Evolutionary conservation across 768 basidiomycete species (phyloP), one percentile per base, ranked within the genome.

Genomic region (Mycena kentingensis): DNA sequence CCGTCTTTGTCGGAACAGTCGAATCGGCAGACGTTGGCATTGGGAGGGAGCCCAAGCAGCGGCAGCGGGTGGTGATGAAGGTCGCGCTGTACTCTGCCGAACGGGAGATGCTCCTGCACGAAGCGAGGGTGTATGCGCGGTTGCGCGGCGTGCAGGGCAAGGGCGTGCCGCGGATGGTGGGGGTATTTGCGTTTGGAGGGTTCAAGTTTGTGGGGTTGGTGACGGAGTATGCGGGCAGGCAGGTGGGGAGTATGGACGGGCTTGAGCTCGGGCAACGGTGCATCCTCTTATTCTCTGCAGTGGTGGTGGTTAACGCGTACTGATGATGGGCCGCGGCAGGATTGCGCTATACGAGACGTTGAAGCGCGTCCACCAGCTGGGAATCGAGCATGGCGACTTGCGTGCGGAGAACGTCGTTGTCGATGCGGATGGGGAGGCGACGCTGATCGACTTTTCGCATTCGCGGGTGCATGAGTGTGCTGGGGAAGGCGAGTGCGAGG

Each of bases 401-500:
- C 48, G 48, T 2, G 37, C 48, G 19, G 54, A 55, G 4, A 49
- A 55, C 21, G 19, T 55, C 29, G 54, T 54, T 18, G 53, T 54
- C 11, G 35, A 46, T 18, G 43, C 24, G 16, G 28, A 22, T 4
- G 49, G 44, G 15, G 31, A 31, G 22, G 29, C 54, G 22, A 31
- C 42, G 2, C 28, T 55, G 35, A 50, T 55, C 15, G 54, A 55
- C 25, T 22, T 54, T n/a, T 54, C 47, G 19, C 53, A 55, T 22
- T 47, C 54, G 22, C 13, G 54, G 28, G 19, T n/a, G 13, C 53
- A 54, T 39, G 28, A 4, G 43, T 46, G 54, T 38, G 19, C 5
- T 2, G 47, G 43, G 2, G 27, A 35, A 2, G 28, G n/a, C 2
- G 36, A 1, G n/a, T 55, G 54, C 29, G 49, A 50, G 16, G 48